Evolutionary conservation across 2,329 filamentous ascomycete genomes (phyloP).

Genomic region (Leptographium wingfieldii): DNA sequence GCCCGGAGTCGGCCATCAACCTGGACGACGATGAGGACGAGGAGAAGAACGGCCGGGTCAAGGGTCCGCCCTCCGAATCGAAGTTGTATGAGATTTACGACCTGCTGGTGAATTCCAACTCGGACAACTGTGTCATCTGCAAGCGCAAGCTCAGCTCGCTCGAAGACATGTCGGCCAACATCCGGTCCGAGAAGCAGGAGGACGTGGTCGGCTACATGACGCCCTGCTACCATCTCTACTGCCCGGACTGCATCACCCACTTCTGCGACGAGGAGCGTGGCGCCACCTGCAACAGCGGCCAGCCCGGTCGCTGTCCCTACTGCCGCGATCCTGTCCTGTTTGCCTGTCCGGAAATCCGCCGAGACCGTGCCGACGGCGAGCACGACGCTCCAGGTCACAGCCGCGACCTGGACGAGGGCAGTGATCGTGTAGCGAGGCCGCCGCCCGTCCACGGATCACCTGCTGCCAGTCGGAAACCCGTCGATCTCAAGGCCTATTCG

Average conservation of each 20-base stretch:
- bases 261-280: constrained; percentile 41
- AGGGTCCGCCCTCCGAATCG: constrained; percentile 47
- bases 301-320: constrained; percentile 47
- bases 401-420: constrained; percentile 10
- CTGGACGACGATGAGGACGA: constrained; percentile 67
- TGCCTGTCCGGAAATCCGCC: constrained; percentile 55
- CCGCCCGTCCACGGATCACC: constrained; percentile 30
- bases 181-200: constrained; percentile 45
- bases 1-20: constrained; percentile 76
- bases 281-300: constrained; percentile 26
- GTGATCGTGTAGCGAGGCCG: background rate
- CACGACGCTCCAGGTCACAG: constrained; percentile 38
- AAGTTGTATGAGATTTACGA: constrained; percentile 79
- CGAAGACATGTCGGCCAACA: constrained; percentile 20
- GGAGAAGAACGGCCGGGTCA: constrained; percentile 24
- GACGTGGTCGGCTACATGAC: constrained; percentile 68
- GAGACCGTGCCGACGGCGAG: constrained; percentile 43
- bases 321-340: constrained; percentile 54
- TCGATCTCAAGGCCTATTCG: constrained; percentile 50
- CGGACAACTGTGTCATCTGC: constrained; percentile 62
- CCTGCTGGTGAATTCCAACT: constrained; percentile 70
- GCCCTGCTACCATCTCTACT: constrained; percentile 77
- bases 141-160: constrained; percentile 46
- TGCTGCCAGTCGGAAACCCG: background rate
- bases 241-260: constrained; percentile 54